A percentile compares a stretch with the other conserved stretches of the same genome.
phyloP scores from a whole-genome alignment of 768 basidiomycete species.

The Phanerodontia chrysosporium region DNA sequence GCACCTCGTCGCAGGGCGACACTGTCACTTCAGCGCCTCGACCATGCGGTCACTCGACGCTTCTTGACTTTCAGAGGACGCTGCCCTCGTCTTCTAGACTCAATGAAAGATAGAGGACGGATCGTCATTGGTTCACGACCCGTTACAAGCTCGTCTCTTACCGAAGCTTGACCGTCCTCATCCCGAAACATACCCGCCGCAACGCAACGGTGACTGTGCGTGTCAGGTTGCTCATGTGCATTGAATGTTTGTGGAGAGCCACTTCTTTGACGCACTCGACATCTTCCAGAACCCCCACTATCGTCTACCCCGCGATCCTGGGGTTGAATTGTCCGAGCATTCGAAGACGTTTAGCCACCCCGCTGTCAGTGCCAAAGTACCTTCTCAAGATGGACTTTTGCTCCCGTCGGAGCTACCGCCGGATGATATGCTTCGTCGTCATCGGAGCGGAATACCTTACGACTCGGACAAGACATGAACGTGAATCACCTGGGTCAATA shows the following conservation, averaged over 20 bases:
- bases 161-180: slow-evolving; percentile 25
- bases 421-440: background rate
- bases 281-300: background rate
- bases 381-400: slow-evolving; percentile 11
- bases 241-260: background rate
- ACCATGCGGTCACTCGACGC: background rate
- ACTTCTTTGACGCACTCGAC: background rate
- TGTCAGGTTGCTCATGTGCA: background rate
- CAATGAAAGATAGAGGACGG: background rate
- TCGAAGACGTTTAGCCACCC: slow-evolving; percentile 22
- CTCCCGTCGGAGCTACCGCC: background rate
- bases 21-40: background rate
- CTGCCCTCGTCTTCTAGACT: background rate
- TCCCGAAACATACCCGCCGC: slow-evolving; percentile 24
- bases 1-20: background rate
- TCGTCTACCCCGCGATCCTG: slow-evolving; percentile 19
- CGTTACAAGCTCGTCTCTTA: background rate
- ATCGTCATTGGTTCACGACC: background rate
- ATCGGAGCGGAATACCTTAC: background rate
- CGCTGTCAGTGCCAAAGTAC: slow-evolving; percentile 7
- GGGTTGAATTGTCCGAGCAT: slow-evolving; percentile 25
- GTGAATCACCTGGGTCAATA: background rate
- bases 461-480: background rate
- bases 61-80: background rate
- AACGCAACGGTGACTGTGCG: slow-evolving; percentile 16